Percentiles rank a stretch among this genome's conserved stretches.
Evolutionary conservation across 2,329 filamentous ascomycete species (phyloP).

Genomic region (Aspergillus aculeatus): DNA sequence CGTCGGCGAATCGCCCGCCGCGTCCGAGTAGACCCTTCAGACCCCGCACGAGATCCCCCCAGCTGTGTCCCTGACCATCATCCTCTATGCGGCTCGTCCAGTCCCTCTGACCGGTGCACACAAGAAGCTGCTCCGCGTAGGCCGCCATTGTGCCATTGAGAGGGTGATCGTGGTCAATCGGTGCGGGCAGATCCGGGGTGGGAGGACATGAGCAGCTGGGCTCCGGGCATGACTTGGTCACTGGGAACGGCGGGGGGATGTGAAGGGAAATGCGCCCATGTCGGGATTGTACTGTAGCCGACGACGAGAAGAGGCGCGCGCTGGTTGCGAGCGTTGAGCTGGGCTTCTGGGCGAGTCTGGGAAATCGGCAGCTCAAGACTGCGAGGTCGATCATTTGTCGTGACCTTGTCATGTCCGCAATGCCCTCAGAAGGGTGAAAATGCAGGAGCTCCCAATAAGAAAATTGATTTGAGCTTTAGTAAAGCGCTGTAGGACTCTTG

Average conservation of each 20-base stretch:
- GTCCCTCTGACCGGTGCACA: constrained; percentile 76
- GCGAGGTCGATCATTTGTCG: background rate
- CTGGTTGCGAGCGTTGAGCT: constrained; percentile 1
- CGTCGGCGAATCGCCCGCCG: constrained; percentile 66
- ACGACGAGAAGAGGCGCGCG: constrained; percentile 24
- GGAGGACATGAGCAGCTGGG: constrained; percentile 74
- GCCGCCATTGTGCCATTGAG: constrained; percentile 74
- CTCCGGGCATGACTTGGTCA: constrained; percentile 63
- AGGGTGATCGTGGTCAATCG: constrained; percentile 69
- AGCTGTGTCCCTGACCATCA: constrained; percentile 57
- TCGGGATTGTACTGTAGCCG: constrained; percentile 18
- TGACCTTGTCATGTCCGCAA: background rate
- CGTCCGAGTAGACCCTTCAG: constrained; percentile 67
- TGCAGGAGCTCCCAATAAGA: background rate
- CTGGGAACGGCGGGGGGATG: constrained; percentile 46
- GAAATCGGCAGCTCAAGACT: background rate
- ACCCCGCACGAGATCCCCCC: constrained; percentile 57
- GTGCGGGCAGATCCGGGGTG: constrained; percentile 66
- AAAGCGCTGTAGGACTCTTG: background rate
- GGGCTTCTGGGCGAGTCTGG: background rate
- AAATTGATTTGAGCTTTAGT: background rate
- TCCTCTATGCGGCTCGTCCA: constrained; percentile 86
- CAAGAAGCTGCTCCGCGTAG: constrained; percentile 78
- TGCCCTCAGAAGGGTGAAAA: too few species aligned
- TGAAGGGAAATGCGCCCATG: constrained; percentile 30